Evolutionary conservation across 2,329 filamentous ascomycete species (phyloP).

Genomic region (Hortaea sp.): DNA sequence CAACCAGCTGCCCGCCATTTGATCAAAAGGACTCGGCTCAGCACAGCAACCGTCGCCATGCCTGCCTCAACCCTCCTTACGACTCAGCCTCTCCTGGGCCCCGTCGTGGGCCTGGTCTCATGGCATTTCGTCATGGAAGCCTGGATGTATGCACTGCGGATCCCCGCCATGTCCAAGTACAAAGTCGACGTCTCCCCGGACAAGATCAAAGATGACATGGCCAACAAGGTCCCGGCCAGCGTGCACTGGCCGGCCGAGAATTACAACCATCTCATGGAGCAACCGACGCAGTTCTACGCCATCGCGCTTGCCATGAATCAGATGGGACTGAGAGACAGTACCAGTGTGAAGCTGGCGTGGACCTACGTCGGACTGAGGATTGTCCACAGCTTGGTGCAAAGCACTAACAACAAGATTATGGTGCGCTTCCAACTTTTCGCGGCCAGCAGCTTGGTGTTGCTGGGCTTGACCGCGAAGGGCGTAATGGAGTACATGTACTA

Average conservation of each 20-base stretch:
- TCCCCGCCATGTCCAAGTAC: constrained; percentile 28
- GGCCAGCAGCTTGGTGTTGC: constrained; percentile 21
- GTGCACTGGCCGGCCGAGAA: constrained; percentile 32
- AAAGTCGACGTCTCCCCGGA: constrained; percentile 10
- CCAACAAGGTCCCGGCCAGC: constrained; percentile 10
- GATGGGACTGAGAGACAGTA: constrained; percentile 16
- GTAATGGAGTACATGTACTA: constrained; percentile 4
- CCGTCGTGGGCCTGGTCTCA: constrained; percentile 24
- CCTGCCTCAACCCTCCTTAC: background rate
- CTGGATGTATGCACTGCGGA: constrained; percentile 32
- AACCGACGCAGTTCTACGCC: constrained; percentile 38
- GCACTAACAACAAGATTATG: constrained; percentile 28
- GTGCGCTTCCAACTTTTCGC: constrained; percentile 27
- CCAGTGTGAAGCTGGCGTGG: constrained; percentile 31
- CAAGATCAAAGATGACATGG: constrained; percentile 8
- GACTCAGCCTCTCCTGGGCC: constrained; percentile 11
- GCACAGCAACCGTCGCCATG: background rate
- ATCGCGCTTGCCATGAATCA: constrained; percentile 26
- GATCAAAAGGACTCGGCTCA: too few species aligned
- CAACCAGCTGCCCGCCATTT: too few species aligned
- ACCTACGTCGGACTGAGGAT: constrained; percentile 32
- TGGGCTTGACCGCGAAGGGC: constrained; percentile 21
- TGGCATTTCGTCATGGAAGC: constrained; percentile 35
- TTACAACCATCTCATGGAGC: constrained; percentile 35
- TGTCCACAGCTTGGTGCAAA: constrained; percentile 32